These are phyloP conservation scores for Triangularia verruculosa DNA, from an alignment of 2,329 filamentous ascomycete genomes.

Conservation along the genomic window DNA sequence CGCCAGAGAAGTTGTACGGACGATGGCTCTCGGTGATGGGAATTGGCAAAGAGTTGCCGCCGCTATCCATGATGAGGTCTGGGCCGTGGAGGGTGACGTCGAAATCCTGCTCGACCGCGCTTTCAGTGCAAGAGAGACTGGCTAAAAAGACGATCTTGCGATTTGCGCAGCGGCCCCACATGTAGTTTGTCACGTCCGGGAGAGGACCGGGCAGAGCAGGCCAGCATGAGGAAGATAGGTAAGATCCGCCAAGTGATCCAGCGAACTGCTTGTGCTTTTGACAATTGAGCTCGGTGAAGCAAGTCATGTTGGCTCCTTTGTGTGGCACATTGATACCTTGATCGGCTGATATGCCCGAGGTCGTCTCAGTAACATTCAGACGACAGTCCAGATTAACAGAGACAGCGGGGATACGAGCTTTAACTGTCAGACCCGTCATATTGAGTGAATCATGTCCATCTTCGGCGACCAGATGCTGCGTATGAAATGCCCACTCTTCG, in stretches of 20 bases:
- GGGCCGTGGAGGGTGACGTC: slow-evolving; percentile 3
- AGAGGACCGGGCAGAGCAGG: neutral
- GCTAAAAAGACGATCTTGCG: neutral
- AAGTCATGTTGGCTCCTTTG: neutral
- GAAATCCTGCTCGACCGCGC: slow-evolving; percentile 5
- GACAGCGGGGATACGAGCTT: slow-evolving; percentile 1
- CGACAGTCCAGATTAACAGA: neutral
- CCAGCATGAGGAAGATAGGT: neutral
- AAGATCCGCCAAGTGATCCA: neutral
- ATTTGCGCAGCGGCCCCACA: neutral
- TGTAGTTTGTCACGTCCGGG: neutral
- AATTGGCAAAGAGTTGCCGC: neutral
- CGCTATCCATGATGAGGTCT: neutral
- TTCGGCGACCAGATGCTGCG: neutral
- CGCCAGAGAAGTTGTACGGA: neutral
- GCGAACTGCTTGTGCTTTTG: slow-evolving; percentile 2
- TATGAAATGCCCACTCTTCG: slow-evolving; percentile 4
- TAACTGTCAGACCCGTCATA: neutral
- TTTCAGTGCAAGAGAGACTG: neutral
- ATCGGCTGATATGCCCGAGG: neutral
- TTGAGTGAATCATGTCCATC: neutral
- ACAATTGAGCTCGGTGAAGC: neutral
- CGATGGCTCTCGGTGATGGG: neutral
- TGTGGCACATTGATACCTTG: neutral
- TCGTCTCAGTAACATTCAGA: neutral